A percentile compares a stretch with the other conserved stretches of the same genome.
Conservation (phyloP, 2,329 filamentous ascomycete genomes). For the Coniella lustricola region DNA sequence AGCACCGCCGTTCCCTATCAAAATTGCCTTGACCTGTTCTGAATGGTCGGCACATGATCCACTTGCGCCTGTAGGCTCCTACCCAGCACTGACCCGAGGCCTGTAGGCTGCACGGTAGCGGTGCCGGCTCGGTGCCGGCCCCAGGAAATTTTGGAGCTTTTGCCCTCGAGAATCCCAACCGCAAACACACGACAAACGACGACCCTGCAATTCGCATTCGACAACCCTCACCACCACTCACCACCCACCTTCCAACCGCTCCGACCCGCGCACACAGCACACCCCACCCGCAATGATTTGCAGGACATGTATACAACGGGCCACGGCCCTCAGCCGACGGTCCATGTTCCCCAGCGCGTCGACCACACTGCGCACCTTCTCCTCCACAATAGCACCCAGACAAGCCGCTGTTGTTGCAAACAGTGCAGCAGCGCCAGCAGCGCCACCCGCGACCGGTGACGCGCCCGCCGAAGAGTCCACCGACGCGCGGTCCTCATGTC, state of each 20-base stretch:
- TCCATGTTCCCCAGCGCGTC: slow-evolving; percentile 16
- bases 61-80: too few species aligned
- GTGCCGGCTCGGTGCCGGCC: slow-evolving; percentile 11
- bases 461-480: slow-evolving; percentile 17
- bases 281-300: slow-evolving; percentile 33
- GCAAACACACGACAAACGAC: neutral
- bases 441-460: slow-evolving; percentile 20
- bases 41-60: too few species aligned
- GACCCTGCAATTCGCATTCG: neutral
- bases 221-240: too few species aligned
- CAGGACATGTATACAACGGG: slow-evolving; percentile 43
- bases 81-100: neutral
- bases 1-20: too few species aligned
- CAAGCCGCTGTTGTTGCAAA: slow-evolving; percentile 26
- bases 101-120: too few species aligned
- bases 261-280: slow-evolving; percentile 18
- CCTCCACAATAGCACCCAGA: slow-evolving; percentile 25
- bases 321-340: slow-evolving; percentile 28
- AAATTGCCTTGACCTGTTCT: too few species aligned
- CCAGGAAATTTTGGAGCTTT: slow-evolving; percentile 15
- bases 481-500: slow-evolving; percentile 43
- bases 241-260: neutral
- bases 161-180: slow-evolving; percentile 10
- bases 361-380: slow-evolving; percentile 31
- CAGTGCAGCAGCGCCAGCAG: slow-evolving; percentile 12